Conservation (phyloP, 1,284 basidiomycete species). For the Anthracocystis setariae region DNA sequence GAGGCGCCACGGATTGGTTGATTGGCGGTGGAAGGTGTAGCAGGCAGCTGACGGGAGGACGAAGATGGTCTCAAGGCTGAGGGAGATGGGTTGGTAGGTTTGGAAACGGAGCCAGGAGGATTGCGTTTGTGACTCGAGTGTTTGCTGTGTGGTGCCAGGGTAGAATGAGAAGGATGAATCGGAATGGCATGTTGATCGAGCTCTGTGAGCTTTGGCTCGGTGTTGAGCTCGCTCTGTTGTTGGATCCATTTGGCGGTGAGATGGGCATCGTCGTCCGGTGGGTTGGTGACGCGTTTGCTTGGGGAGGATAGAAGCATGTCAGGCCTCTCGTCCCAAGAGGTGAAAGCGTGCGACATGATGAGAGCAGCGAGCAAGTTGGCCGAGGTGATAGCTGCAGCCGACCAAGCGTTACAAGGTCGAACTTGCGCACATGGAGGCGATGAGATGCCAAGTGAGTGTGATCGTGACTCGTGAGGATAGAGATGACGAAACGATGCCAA, state of each 20-base stretch:
- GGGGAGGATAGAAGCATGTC: conserved; percentile 25
- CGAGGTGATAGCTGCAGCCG: no score
- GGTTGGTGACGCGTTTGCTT: conserved; percentile 1
- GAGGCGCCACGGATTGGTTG: conserved; percentile 1
- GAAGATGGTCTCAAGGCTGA: conserved; percentile 16
- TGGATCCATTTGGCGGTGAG: conserved; percentile 27
- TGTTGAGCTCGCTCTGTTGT: conserved; percentile 18
- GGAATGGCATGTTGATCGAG: conserved; percentile 41
- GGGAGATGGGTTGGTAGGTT: conserved; percentile 8
- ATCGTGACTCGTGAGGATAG: no score
- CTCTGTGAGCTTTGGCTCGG: conserved; percentile 13
- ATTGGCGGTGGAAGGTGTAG: background rate
- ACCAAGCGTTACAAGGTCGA: background rate
- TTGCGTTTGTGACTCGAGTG: conserved; percentile 10
- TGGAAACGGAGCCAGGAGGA: background rate
- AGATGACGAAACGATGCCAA: background rate
- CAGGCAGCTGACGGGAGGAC: conserved; percentile 16
- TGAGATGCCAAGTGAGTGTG: background rate
- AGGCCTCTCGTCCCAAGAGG: conserved; percentile 41
- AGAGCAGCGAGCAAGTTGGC: background rate
- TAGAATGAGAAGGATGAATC: conserved; percentile 22
- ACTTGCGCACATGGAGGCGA: background rate
- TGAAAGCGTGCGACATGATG: conserved; percentile 34
- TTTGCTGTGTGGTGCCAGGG: conserved; percentile 5
- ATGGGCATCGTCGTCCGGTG: conserved; percentile 6